Conservation (phyloP, 73 alveolate species). For the Paramecium sonneborni region DNA sequence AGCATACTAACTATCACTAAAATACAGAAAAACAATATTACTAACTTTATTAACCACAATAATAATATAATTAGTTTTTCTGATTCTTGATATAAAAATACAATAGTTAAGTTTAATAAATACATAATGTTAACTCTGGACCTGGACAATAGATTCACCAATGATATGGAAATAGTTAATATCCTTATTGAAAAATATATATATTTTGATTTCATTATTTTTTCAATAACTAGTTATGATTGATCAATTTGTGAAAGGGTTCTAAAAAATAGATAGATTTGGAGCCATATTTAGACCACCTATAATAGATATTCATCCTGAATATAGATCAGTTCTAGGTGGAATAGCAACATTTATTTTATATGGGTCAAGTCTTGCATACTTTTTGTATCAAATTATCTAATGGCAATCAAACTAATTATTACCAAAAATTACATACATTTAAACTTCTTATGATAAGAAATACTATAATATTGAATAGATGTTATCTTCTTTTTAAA, state of each 20-base stretch:
- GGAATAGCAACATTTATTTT: constrained; percentile 28
- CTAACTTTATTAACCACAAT: background rate
- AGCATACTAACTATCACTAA: too few relatives aligned
- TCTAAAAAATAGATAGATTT: background rate
- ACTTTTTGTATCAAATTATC: background rate
- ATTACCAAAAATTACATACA: background rate
- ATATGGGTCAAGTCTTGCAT: constrained; percentile 5
- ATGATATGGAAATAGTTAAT: background rate
- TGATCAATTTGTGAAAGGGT: background rate
- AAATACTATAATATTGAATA: background rate
- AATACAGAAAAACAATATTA: background rate
- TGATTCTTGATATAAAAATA: background rate
- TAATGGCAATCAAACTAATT: constrained; percentile 17
- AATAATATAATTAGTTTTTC: too few relatives aligned
- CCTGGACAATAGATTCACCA: background rate
- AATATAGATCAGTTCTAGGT: background rate
- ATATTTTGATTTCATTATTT: background rate
- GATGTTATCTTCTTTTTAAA: background rate
- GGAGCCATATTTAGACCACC: constrained; percentile 33
- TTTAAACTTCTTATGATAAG: background rate
- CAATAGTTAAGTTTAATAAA: background rate
- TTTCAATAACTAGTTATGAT: background rate
- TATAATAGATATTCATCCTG: background rate
- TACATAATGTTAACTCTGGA: background rate
- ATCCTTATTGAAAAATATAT: background rate